phyloP scores from a whole-genome alignment of 2,329 filamentous ascomycete genomes.

The Phoma herbarum region DNA sequence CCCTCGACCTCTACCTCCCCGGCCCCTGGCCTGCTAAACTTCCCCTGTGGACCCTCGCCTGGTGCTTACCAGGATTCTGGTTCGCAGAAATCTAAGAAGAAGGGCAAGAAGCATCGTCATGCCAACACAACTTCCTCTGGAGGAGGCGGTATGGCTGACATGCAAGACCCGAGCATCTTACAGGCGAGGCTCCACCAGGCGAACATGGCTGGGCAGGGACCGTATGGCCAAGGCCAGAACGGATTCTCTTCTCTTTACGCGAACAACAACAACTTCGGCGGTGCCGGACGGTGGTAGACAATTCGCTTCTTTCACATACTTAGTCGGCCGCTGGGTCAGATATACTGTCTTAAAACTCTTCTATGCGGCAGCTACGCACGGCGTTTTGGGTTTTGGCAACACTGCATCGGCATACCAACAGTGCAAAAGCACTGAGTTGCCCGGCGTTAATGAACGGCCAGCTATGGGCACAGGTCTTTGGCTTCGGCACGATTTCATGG shows the following conservation, averaged over 20 bases:
- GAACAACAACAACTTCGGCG: slow-evolving; percentile 60
- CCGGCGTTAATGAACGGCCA: slow-evolving; percentile 50
- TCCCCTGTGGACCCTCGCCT: slow-evolving; percentile 87
- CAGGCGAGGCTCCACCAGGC: slow-evolving; percentile 95
- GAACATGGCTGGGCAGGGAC: slow-evolving; percentile 81
- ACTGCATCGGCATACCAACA: slow-evolving; percentile 52
- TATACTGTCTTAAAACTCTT: slow-evolving; percentile 45
- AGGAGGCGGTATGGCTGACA: slow-evolving; percentile 99
- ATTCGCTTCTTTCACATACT: slow-evolving; percentile 46
- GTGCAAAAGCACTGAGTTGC: slow-evolving; percentile 46
- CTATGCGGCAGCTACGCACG: slow-evolving; percentile 47
- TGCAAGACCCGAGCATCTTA: slow-evolving; percentile 99
- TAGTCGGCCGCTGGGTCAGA: slow-evolving; percentile 37
- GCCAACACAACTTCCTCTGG: slow-evolving; percentile 99
- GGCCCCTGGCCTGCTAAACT: slow-evolving; percentile 89
- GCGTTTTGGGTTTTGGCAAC: slow-evolving; percentile 48
- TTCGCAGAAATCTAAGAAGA: slow-evolving; percentile 97
- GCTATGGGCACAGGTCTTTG: slow-evolving; percentile 39
- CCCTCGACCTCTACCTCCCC: slow-evolving; percentile 84
- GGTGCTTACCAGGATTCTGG: slow-evolving; percentile 90
- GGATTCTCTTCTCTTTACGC: slow-evolving; percentile 90
- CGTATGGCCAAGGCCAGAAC: slow-evolving; percentile 90
- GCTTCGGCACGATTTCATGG: slow-evolving; percentile 46
- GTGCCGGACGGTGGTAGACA: slow-evolving; percentile 51
- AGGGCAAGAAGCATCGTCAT: slow-evolving; percentile 99